Conservation (phyloP, 345 rosid species). For the Hibiscus trionum region DNA sequence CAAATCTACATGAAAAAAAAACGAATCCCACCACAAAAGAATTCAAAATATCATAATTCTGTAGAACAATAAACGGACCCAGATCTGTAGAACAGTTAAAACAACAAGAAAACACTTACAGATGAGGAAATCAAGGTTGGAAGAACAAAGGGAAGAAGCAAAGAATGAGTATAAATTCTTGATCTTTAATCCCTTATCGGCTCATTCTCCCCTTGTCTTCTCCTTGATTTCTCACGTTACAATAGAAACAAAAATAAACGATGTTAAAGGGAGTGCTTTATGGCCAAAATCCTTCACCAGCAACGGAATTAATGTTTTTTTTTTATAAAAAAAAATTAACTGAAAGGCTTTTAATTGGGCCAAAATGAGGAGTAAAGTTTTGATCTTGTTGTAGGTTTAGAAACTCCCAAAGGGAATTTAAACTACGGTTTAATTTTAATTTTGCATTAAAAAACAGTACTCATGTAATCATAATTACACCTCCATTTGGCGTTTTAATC, state of each 20-base stretch:
- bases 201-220: slow-evolving; percentile 5
- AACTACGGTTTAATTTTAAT: too few species aligned
- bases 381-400: too few species aligned
- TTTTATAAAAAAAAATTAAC: too few species aligned
- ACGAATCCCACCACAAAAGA: background rate
- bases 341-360: too few species aligned
- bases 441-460: too few species aligned
- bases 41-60: background rate
- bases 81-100: slow-evolving; percentile 9
- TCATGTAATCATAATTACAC: too few species aligned
- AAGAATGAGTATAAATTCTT: background rate
- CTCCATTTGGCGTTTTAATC: too few species aligned
- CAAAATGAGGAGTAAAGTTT: too few species aligned
- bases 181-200: background rate
- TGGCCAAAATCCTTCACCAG: too few species aligned
- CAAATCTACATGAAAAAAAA: slow-evolving; percentile 9
- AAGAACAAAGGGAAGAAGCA: slow-evolving; percentile 10
- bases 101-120: slow-evolving; percentile 10
- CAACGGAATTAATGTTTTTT: too few species aligned
- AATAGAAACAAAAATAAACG: background rate
- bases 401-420: too few species aligned
- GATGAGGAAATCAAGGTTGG: slow-evolving; percentile 1
- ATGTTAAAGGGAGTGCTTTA: too few species aligned
- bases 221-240: slow-evolving; percentile 3
- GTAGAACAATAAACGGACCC: background rate